Evolutionary conservation across 352 stramenopile species (phyloP), one percentile per base, ranked within the genome.

Genomic region (Phytopythium delawarense): DNA sequence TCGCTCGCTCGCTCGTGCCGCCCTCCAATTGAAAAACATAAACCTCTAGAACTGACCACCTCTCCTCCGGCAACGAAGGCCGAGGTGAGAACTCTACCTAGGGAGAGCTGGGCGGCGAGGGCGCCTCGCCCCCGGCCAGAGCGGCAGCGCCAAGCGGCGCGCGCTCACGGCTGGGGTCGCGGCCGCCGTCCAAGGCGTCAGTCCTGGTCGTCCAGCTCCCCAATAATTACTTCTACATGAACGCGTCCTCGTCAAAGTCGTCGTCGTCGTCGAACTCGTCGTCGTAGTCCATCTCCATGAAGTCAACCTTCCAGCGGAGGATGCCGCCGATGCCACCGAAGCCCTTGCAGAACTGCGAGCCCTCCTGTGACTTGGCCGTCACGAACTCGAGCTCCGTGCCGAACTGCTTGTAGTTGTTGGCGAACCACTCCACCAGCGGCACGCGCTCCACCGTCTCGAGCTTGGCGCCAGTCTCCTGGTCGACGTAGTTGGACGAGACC

Each of bases 391-490:
- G 84, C 57, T 88, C 93, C 57, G 97, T 98, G 69, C 98, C 98
- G 75, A 98, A 99, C 57, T 96, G 83, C 77, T 99, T 99, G 87
- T 99, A 99, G 80, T 99, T 98, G 78, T 99, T 98, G 23, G 98
- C 97, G 61, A 99, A 97, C 97, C 98, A 99, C 75, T 99, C 98
- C 13, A 99, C 95, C 18, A 99, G 81, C n/a, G 91, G 78, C 64
- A 95, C 74, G 72, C 98, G 98, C 65, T 99, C 97, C 20, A 98
- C 72, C 7, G 97, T 96, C 75, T 99, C 98, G 16, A 99, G 79
- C 75, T 99, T 98, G 7, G 95, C 91, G 21, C 96, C 95, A 8
- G 89, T 99, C 7, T 97, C 94, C 0, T 80, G 35, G 71, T 99
- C 97, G 37, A 98, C 75, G 71, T 99, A 99, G 75, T 98, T 96